These are phyloP conservation scores for Sugiyamaella xylanicola DNA, from an alignment of 1,139 yeast species.

Conservation along the genomic window DNA sequence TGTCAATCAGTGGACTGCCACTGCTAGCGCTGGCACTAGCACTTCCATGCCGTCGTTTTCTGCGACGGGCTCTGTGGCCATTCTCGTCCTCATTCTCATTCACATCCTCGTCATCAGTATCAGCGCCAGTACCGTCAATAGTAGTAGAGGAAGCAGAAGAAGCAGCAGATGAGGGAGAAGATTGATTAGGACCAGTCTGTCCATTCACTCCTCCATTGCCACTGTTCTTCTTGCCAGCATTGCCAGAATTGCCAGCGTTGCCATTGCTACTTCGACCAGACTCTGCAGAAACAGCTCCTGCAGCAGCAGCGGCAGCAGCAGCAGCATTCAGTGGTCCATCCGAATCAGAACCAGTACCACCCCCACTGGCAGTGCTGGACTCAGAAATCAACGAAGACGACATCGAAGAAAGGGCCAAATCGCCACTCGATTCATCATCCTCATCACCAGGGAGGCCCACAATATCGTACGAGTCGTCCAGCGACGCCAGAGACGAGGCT, in stretches of 20 bases:
- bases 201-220: not conserved
- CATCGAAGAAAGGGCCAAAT: constrained; percentile 14
- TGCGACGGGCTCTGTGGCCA: not conserved
- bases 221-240: not conserved
- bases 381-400: constrained; percentile 6
- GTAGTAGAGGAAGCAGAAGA: too few species aligned
- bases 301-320: not conserved
- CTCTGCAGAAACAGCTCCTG: too few species aligned
- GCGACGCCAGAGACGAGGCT: constrained; percentile 8
- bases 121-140: not conserved
- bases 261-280: too few species aligned
- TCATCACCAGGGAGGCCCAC: constrained; percentile 13
- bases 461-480: constrained; percentile 17
- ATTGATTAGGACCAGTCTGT: not conserved
- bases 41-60: constrained; percentile 5
- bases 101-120: not conserved
- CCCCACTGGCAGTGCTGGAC: constrained; percentile 1
- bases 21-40: not conserved
- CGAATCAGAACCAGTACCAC: constrained; percentile 5
- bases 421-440: constrained; percentile 19
- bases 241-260: not conserved
- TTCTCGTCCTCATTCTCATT: not conserved
- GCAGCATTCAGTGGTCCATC: not conserved
- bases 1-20: not conserved
- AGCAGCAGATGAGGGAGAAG: too few species aligned